These are phyloP conservation scores for Phytophthora crassamura DNA, from an alignment of 352 stramenopile species.

Conservation along the genomic window DNA sequence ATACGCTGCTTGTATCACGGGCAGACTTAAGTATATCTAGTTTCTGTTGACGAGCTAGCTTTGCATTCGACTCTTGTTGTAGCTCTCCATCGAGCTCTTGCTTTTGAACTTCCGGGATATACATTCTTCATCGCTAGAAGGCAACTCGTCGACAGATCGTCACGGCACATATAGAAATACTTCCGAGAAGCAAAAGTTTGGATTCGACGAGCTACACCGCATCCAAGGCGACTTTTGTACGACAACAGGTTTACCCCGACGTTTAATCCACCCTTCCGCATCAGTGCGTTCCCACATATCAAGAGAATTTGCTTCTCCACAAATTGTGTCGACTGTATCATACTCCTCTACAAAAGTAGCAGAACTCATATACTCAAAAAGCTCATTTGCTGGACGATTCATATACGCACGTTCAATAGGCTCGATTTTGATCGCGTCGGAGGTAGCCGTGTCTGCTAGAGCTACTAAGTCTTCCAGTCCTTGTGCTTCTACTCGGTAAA, in stretches of 20 bases:
- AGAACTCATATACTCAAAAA: no score
- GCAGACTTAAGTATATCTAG: background rate
- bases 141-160: background rate
- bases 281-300: constrained; percentile 1
- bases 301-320: background rate
- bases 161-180: background rate
- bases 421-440: no score
- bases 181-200: background rate
- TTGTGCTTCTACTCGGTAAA: no score
- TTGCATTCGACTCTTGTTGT: constrained; percentile 1
- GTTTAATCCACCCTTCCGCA: background rate
- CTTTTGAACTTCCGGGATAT: no score
- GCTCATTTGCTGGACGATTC: background rate
- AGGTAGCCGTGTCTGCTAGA: no score
- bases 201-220: background rate
- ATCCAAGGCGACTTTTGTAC: background rate
- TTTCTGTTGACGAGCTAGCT: background rate
- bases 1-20: background rate
- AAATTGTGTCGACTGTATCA: background rate
- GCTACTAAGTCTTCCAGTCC: no score
- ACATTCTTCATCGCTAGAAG: background rate
- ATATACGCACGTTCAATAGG: background rate
- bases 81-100: background rate
- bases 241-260: background rate
- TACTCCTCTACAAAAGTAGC: background rate